These are phyloP conservation scores for Corymbia maculata DNA, from an alignment of 345 rosid genomes.

Conservation along the genomic window DNA sequence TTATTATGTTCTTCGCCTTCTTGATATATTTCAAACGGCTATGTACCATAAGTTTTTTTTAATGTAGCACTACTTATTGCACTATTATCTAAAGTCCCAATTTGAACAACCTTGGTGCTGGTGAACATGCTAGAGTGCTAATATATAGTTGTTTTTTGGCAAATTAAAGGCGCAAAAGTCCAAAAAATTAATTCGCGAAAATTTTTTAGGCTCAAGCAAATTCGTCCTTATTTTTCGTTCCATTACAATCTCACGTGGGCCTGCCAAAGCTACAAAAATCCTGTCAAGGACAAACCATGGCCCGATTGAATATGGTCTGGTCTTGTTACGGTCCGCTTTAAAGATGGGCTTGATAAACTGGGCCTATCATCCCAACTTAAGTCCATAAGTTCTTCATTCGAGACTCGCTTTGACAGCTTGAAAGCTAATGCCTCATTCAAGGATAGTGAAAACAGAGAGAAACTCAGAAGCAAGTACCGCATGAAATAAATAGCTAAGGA, in stretches of 20 bases:
- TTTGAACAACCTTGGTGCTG: no score
- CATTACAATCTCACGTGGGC: neutral
- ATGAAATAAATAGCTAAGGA: neutral
- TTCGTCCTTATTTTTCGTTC: neutral
- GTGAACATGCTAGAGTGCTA: no score
- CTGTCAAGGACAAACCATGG: neutral
- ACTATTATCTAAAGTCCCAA: no score
- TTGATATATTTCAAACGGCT: no score
- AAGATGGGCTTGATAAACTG: neutral
- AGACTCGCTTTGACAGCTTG: neutral
- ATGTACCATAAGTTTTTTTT: no score
- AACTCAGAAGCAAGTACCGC: neutral
- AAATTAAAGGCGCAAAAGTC: no score
- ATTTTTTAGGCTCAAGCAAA: neutral
- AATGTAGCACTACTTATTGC: no score
- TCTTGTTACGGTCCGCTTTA: neutral
- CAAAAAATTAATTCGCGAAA: neutral
- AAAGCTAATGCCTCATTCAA: no score
- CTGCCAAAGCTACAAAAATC: neutral
- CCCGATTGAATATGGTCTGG: neutral
- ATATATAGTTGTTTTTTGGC: no score
- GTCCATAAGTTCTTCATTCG: neutral
- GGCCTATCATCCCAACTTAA: neutral
- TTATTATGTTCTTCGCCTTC: no score
- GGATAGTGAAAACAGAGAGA: neutral